Evolutionary conservation across 2,329 filamentous ascomycete species (phyloP).

Genomic region (Endoconidiophora polonica): DNA sequence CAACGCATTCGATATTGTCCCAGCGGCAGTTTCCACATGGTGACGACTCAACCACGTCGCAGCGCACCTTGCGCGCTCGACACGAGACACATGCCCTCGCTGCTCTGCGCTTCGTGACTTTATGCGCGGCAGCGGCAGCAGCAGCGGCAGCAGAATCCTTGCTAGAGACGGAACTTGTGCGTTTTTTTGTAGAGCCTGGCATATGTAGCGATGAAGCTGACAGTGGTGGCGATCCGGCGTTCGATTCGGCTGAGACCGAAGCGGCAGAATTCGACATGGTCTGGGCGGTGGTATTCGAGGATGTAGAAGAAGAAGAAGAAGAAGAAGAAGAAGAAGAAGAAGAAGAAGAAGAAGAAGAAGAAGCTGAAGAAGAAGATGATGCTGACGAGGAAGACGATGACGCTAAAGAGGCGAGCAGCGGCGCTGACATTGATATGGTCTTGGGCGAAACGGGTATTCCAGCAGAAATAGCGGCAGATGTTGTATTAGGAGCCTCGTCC

Average conservation of each 20-base stretch:
- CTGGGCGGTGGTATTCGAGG: background rate
- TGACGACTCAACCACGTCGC: slow-evolving; percentile 78
- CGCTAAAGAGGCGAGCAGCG: background rate
- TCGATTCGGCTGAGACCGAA: too few species aligned
- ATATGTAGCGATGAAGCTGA: too few species aligned
- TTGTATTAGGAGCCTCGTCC: too few species aligned
- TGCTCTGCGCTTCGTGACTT: slow-evolving; percentile 61
- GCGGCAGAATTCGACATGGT: background rate
- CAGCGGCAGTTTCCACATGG: slow-evolving; percentile 78
- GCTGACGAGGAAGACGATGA: background rate
- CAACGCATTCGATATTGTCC: slow-evolving; percentile 61
- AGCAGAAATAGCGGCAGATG: too few species aligned
- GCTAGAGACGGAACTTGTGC: slow-evolving; percentile 3
- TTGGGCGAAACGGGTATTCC: too few species aligned
- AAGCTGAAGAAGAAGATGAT: background rate
- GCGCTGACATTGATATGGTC: background rate
- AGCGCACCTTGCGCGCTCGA: slow-evolving; percentile 76
- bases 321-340: background rate
- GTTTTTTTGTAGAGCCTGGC: background rate
- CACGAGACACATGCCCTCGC: slow-evolving; percentile 83
- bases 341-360: background rate
- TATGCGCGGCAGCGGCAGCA: slow-evolving; percentile 23
- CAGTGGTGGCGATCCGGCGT: too few species aligned
- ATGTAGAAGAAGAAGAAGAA: background rate
- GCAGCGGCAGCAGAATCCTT: slow-evolving; percentile 21